Conservation (phyloP, 345 rosid genomes). For the Pelargonium nanum region DNA sequence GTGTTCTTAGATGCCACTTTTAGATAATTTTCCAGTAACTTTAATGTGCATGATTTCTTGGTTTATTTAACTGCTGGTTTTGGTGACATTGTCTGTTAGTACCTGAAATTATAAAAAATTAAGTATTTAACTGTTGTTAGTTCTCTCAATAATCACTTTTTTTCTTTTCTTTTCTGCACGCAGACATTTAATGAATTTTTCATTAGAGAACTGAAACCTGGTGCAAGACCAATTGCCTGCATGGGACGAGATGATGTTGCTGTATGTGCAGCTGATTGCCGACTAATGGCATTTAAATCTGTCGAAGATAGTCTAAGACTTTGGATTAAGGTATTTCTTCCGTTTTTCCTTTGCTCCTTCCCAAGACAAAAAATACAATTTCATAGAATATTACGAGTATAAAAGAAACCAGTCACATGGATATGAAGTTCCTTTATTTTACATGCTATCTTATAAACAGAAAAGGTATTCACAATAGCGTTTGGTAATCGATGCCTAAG, state of each 20-base stretch:
- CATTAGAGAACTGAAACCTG: conserved; percentile 73
- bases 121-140: too few species aligned
- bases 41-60: not conserved
- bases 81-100: too few species aligned
- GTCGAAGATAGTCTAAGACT: conserved; percentile 56
- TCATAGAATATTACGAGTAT: not conserved
- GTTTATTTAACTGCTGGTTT: not conserved
- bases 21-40: not conserved
- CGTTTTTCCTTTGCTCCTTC: not conserved
- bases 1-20: not conserved
- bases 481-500: not conserved
- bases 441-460: too few species aligned
- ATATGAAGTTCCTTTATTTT: not conserved
- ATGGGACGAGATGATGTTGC: conserved; percentile 48
- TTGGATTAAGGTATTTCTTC: conserved; percentile 73
- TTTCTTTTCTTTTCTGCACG: conserved; percentile 1
- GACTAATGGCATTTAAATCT: conserved; percentile 69
- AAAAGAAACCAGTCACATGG: not conserved
- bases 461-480: not conserved
- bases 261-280: conserved; percentile 76
- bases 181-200: conserved; percentile 95
- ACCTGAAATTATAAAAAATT: too few species aligned
- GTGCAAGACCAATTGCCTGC: conserved; percentile 62
- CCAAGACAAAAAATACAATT: not conserved
- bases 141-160: not conserved